Evolutionary conservation across 78 protist genomes (phyloP).

Genomic region (Dictyostelium discoideum): DNA sequence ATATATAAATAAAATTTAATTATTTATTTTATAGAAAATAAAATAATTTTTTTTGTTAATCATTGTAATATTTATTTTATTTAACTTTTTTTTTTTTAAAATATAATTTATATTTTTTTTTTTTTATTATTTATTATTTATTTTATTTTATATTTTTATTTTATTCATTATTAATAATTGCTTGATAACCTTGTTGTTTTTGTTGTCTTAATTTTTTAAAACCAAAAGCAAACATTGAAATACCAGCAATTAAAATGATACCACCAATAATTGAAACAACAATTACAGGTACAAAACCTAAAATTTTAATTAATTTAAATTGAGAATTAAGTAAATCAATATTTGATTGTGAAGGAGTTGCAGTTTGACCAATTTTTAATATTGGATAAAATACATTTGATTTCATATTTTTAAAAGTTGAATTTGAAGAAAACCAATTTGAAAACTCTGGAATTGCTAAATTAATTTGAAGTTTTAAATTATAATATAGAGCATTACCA

Average conservation of each 20-base stretch:
- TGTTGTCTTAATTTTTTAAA: constrained; percentile 2
- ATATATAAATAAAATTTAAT: too few relatives aligned
- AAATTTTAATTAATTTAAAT: neutral
- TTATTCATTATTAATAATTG: neutral
- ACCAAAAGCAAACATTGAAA: constrained; percentile 23
- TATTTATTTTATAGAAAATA: too few relatives aligned
- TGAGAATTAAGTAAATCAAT: constrained; percentile 2
- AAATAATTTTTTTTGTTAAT: too few relatives aligned
- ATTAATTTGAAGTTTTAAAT: constrained; percentile 51
- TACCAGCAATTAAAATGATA: constrained; percentile 28
- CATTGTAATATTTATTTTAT: too few relatives aligned
- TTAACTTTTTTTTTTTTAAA: too few relatives aligned
- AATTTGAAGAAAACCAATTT: neutral
- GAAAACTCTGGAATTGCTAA: neutral
- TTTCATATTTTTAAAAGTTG: neutral
- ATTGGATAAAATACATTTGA: constrained; percentile 5
- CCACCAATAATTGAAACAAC: constrained; percentile 40
- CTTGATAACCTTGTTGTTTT: neutral
- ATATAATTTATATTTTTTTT: neutral
- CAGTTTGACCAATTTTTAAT: constrained; percentile 71
- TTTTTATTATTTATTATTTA: neutral
- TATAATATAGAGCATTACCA: constrained; percentile 66
- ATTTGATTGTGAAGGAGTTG: constrained; percentile 11
- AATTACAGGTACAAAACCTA: constrained; percentile 21
- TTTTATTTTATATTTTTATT: neutral